Evolutionary conservation across 305 asterid species (phyloP), one percentile per base, ranked within the genome.

Genomic region (Fraxinus sp.): DNA sequence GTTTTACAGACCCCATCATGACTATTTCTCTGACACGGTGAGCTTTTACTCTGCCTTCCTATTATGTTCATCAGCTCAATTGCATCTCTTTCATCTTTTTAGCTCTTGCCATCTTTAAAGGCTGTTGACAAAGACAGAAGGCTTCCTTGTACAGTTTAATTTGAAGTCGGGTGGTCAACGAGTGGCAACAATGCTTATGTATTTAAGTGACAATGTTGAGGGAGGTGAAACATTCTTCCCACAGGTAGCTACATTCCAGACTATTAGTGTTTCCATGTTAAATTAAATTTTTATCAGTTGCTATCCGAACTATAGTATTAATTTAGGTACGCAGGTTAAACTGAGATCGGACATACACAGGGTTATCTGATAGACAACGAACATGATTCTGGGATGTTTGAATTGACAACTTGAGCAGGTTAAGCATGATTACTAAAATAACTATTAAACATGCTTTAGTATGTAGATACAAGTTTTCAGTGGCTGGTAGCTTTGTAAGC

Each of bases 181-280:
- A 87, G 93, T 95, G 78, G 98, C 97, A 83, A 95, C 98, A 28
- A 83, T 95, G 94, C 98, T 95, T 82, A 95, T 93, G 93, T 93
- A 95, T 90, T 91, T 95, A 77, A 95, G 92, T 5, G 95, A 92
- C 89, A 85, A 86, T 79, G 98, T 95, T 39, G 97, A 93, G 88
- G 98, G 98, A 62, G 98, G 98, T 85, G 98, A 95, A 87, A 95
- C 98, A 75, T 86, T 89, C 89, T 95, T 95, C 86, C 98, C 98
- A 1, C 83, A 84, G 95, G 97, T 94, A 83, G 79, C 80, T 83
- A 41, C 80, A 68, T 83, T 36, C 83, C 82, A 52, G 49, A 75
- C 26, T 78, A 32, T 85, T 73, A 14, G 20, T 83, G 76, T 36
- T 79, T 7, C 24, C 24, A 72, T 36, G 66, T 80, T 46, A 43